These are phyloP conservation scores for Chaetomium sp. DNA, from an alignment of 2,329 filamentous ascomycete species.

Conservation along the genomic window DNA sequence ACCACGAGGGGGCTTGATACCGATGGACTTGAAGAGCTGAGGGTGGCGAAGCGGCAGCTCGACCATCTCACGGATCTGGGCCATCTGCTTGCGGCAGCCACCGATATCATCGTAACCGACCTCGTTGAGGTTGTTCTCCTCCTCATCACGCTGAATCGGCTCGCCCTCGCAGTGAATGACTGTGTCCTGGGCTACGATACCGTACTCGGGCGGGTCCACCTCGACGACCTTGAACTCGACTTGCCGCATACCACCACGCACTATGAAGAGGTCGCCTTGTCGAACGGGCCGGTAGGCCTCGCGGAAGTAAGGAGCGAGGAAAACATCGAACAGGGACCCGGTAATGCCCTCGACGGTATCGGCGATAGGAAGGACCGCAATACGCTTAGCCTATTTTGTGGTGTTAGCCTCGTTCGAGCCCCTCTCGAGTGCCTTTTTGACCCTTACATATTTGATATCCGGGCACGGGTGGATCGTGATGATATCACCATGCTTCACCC, in stretches of 20 bases:
- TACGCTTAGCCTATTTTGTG: slow-evolving; percentile 77
- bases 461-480: slow-evolving; percentile 96
- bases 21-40: slow-evolving; percentile 99
- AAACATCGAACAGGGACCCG: slow-evolving; percentile 96
- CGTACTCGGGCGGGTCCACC: slow-evolving; percentile 96
- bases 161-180: slow-evolving; percentile 99
- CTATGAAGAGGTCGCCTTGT: slow-evolving; percentile 96
- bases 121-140: slow-evolving; percentile 98
- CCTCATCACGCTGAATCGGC: slow-evolving; percentile 91
- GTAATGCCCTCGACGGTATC: slow-evolving; percentile 97
- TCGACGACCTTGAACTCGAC: slow-evolving; percentile 99
- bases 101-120: slow-evolving; percentile 99
- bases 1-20: slow-evolving; percentile 98
- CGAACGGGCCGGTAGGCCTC: slow-evolving; percentile 96
- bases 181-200: slow-evolving; percentile 97
- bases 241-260: slow-evolving; percentile 95
- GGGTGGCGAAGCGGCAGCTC: slow-evolving; percentile 94
- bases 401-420: background rate
- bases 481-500: slow-evolving; percentile 97
- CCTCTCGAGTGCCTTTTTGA: background rate
- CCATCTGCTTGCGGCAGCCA: slow-evolving; percentile 99
- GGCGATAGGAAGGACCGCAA: slow-evolving; percentile 94
- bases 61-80: slow-evolving; percentile 97
- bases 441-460: slow-evolving; percentile 98
- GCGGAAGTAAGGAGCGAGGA: slow-evolving; percentile 98